Conservation (phyloP, 192 early-diverging fungal genomes). For the Coemansia sp. region DNA sequence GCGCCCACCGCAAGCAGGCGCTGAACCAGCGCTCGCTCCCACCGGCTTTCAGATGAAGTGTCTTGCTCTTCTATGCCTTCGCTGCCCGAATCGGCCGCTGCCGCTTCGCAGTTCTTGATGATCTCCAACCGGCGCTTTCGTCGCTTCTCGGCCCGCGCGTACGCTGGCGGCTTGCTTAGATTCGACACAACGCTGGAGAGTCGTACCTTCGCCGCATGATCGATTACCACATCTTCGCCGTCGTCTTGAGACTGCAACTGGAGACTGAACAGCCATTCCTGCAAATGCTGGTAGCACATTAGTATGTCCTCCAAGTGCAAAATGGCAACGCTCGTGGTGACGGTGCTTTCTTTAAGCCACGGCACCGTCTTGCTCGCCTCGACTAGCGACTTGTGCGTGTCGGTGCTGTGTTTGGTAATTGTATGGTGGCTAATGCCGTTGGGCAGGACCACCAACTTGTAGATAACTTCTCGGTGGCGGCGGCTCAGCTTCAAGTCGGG, state of each 20-base stretch:
- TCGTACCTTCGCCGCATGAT: not conserved
- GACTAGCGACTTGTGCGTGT: conserved; percentile 4
- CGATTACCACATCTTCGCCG: not conserved
- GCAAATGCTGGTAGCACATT: conserved; percentile 14
- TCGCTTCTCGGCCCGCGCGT: conserved; percentile 8
- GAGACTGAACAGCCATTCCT: conserved; percentile 18
- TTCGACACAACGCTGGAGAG: conserved; percentile 2
- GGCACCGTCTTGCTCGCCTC: conserved; percentile 17
- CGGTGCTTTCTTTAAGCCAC: conserved; percentile 10
- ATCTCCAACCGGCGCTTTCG: conserved; percentile 9
- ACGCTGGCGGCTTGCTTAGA: conserved; percentile 20
- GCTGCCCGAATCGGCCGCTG: too few relatives aligned
- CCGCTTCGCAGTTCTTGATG: not conserved
- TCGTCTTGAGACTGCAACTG: not conserved
- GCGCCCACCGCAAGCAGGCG: conserved; percentile 10
- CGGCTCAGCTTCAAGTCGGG: not conserved
- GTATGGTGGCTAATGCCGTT: conserved; percentile 15
- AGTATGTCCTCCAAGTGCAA: conserved; percentile 19
- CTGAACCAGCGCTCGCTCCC: conserved; percentile 5
- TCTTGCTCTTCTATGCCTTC: not conserved
- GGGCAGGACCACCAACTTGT: conserved; percentile 13
- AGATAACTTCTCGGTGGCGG: conserved; percentile 13
- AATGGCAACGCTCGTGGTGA: conserved; percentile 1
- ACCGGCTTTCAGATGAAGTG: not conserved
- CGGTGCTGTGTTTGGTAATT: not conserved